Percentiles rank a stretch among this genome's conserved stretches.
These are phyloP conservation scores for Verticillium klebahnii DNA, from an alignment of 2,329 filamentous ascomycete genomes.

Conservation along the genomic window DNA sequence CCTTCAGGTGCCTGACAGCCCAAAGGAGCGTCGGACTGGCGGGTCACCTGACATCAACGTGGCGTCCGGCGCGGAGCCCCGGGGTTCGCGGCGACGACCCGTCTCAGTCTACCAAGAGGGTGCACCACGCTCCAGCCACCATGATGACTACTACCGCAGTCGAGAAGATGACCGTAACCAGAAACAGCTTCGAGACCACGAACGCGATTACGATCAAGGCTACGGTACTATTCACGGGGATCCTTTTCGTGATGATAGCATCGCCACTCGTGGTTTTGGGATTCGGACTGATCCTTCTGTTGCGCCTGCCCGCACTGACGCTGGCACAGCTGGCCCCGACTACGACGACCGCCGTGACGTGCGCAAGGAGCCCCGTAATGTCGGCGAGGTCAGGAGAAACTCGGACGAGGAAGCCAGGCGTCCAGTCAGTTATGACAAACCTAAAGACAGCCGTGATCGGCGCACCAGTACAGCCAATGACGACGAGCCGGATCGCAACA, in stretches of 20 bases:
- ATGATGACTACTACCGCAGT: slow-evolving; percentile 44
- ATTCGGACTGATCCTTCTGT: slow-evolving; percentile 31
- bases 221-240: slow-evolving; percentile 24
- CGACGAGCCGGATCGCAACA: slow-evolving; percentile 35
- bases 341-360: slow-evolving; percentile 39
- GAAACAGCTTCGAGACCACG: slow-evolving; percentile 35
- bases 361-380: slow-evolving; percentile 24
- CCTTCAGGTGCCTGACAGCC: slow-evolving; percentile 14
- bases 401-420: slow-evolving; percentile 11
- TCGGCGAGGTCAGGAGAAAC: slow-evolving; percentile 11
- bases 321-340: slow-evolving; percentile 22
- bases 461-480: slow-evolving; percentile 22
- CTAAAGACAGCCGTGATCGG: slow-evolving; percentile 14
- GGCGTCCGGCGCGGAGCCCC: slow-evolving; percentile 5
- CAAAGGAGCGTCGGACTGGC: slow-evolving; percentile 4
- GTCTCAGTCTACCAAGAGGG: slow-evolving; percentile 51
- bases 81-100: slow-evolving; percentile 32
- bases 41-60: slow-evolving; percentile 7
- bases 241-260: slow-evolving; percentile 40
- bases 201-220: slow-evolving; percentile 27
- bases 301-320: slow-evolving; percentile 15
- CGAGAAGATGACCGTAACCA: slow-evolving; percentile 42
- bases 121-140: slow-evolving; percentile 34
- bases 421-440: slow-evolving; percentile 1
- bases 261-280: slow-evolving; percentile 46